Percentiles rank a stretch among this genome's conserved stretches.
These are phyloP conservation scores for Glonium stellatum DNA, from an alignment of 495 filamentous ascomycete genomes.

Conservation along the genomic window DNA sequence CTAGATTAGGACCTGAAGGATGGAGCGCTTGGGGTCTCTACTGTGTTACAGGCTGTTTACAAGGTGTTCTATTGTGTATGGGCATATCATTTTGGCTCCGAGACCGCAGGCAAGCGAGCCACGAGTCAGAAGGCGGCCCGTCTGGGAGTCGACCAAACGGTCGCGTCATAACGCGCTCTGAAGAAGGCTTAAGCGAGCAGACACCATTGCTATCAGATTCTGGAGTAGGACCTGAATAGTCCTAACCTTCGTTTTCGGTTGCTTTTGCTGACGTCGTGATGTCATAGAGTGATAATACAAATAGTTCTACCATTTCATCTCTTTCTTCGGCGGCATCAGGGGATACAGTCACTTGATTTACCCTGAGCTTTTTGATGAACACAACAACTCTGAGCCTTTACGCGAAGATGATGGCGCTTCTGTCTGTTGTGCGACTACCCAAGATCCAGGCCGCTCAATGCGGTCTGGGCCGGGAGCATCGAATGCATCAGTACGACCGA, in stretches of 20 bases:
- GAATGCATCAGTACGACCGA: no score
- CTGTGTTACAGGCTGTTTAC: conserved; percentile 75
- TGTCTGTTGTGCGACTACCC: no score
- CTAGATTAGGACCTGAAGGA: conserved; percentile 67
- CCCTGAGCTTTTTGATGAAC: no score
- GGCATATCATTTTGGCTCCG: conserved; percentile 66
- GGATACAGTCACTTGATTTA: no score
- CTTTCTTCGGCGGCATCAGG: no score
- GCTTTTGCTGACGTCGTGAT: not conserved
- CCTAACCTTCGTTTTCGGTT: not conserved
- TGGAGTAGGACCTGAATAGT: not conserved
- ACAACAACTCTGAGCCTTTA: no score
- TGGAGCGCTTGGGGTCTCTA: conserved; percentile 96
- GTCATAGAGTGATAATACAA: not conserved
- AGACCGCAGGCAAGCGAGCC: conserved; percentile 27
- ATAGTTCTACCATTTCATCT: not conserved
- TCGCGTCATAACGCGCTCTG: not conserved
- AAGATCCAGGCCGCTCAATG: no score
- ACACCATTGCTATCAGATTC: not conserved
- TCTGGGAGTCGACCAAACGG: not conserved
- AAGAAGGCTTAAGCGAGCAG: not conserved
- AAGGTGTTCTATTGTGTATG: conserved; percentile 75
- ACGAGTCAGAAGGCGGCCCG: not conserved
- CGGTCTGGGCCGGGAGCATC: no score
- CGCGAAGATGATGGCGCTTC: no score